A percentile compares a stretch with the other conserved stretches of the same genome.
Evolutionary conservation across 2,329 filamentous ascomycete genomes (phyloP).

Genomic region (Decorospora gaudefroyi): DNA sequence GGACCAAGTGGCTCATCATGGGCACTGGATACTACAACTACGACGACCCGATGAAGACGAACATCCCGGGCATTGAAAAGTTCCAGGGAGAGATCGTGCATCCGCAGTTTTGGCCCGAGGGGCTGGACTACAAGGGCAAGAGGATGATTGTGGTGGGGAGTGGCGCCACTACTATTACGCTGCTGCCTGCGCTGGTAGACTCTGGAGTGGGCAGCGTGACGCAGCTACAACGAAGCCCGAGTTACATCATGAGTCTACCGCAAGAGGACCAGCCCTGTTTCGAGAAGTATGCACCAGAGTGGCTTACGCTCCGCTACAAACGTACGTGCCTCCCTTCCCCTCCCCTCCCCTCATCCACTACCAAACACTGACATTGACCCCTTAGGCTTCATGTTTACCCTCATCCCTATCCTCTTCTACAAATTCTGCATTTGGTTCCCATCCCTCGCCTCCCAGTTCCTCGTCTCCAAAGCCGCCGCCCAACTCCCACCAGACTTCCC

Average conservation of each 20-base stretch:
- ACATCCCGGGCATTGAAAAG: slow-evolving; percentile 68
- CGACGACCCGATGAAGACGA: slow-evolving; percentile 61
- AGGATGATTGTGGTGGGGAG: slow-evolving; percentile 73
- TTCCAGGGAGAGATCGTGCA: slow-evolving; percentile 69
- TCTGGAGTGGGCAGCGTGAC: slow-evolving; percentile 68
- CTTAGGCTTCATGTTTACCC: slow-evolving; percentile 55
- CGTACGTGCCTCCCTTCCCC: slow-evolving; percentile 40
- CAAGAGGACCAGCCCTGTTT: slow-evolving; percentile 47
- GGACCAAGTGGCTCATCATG: slow-evolving; percentile 59
- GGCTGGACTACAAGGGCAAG: slow-evolving; percentile 68
- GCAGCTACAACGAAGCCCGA: slow-evolving; percentile 80
- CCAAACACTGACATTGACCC: background rate
- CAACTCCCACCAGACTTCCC: slow-evolving; percentile 56
- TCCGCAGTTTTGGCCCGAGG: slow-evolving; percentile 76
- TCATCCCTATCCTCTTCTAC: slow-evolving; percentile 56
- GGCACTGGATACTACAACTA: slow-evolving; percentile 78
- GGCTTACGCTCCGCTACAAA: slow-evolving; percentile 54
- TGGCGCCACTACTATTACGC: slow-evolving; percentile 78
- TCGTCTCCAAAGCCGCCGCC: slow-evolving; percentile 54
- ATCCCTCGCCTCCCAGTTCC: slow-evolving; percentile 51
- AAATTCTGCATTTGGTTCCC: slow-evolving; percentile 61
- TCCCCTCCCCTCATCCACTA: too few species aligned
- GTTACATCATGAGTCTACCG: slow-evolving; percentile 60
- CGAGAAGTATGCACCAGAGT: slow-evolving; percentile 52
- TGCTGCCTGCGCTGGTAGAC: slow-evolving; percentile 71